phyloP scores from a whole-genome alignment of 140 eudicot species.

The Anethum foeniculum region DNA sequence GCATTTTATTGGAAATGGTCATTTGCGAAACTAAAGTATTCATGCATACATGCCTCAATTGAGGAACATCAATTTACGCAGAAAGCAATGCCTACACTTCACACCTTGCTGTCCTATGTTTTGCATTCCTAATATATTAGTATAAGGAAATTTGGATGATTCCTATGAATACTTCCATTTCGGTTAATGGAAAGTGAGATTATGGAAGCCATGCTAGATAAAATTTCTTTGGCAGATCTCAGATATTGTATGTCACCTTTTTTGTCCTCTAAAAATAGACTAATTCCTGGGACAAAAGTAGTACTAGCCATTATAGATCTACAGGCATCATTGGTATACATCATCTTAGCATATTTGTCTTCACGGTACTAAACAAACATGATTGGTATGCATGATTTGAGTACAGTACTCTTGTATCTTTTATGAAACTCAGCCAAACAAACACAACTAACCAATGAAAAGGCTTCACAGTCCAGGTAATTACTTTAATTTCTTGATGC shows the following conservation, averaged over 20 bases:
- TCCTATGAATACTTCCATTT: neutral
- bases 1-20: neutral
- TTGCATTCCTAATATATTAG: neutral
- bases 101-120: neutral
- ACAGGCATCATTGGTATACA: neutral
- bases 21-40: neutral
- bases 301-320: neutral
- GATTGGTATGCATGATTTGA: neutral
- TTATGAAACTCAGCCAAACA: neutral
- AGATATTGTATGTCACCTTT: neutral
- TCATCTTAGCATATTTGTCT: neutral
- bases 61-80: neutral
- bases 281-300: neutral
- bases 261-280: neutral
- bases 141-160: neutral
- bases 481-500: constrained; percentile 20
- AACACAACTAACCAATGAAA: neutral
- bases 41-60: neutral
- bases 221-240: neutral
- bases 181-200: neutral
- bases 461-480: neutral
- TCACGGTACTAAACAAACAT: neutral
- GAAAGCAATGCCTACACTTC: neutral
- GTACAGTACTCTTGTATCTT: neutral
- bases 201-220: neutral